These are phyloP conservation scores for Tirmania nivea DNA, from an alignment of 495 filamentous ascomycete genomes.

Conservation along the genomic window DNA sequence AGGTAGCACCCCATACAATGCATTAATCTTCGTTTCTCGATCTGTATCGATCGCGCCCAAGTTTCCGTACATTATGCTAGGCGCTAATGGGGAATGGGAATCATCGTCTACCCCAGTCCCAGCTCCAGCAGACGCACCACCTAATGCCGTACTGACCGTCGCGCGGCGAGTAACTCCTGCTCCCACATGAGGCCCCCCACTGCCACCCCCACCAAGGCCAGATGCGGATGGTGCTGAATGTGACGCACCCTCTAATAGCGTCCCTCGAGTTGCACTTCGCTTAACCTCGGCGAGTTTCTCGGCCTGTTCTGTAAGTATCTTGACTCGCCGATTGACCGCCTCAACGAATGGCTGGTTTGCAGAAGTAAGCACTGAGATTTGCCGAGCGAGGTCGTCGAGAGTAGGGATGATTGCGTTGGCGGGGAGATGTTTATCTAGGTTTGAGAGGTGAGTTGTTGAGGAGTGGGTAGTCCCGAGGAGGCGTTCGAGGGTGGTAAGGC, in stretches of 20 bases:
- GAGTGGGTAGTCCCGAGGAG: slow-evolving; percentile 40
- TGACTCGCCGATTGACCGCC: slow-evolving; percentile 47
- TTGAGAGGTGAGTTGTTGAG: slow-evolving; percentile 41
- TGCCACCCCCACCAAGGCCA: slow-evolving; percentile 33
- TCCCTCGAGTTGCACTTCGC: slow-evolving; percentile 35
- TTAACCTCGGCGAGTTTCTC: slow-evolving; percentile 54
- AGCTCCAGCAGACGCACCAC: slow-evolving; percentile 2
- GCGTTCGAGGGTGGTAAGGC: slow-evolving; percentile 57
- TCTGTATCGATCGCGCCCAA: slow-evolving; percentile 28
- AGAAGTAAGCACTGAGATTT: slow-evolving; percentile 40
- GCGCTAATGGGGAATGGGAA: not conserved
- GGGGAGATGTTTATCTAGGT: slow-evolving; percentile 33
- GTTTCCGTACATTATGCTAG: not conserved
- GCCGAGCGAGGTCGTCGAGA: slow-evolving; percentile 53
- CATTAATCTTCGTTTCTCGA: slow-evolving; percentile 67
- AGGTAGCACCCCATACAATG: slow-evolving; percentile 69
- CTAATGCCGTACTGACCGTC: not conserved
- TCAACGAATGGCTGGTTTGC: slow-evolving; percentile 49
- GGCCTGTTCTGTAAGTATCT: slow-evolving; percentile 55
- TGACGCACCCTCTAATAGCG: not conserved
- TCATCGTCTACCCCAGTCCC: not conserved
- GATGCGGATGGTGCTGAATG: slow-evolving; percentile 21
- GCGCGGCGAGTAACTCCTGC: not conserved
- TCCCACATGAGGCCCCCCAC: slow-evolving; percentile 23
- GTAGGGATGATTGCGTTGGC: slow-evolving; percentile 53